Conservation (phyloP, 2,329 filamentous ascomycete genomes). For the Orbilia quercus region DNA sequence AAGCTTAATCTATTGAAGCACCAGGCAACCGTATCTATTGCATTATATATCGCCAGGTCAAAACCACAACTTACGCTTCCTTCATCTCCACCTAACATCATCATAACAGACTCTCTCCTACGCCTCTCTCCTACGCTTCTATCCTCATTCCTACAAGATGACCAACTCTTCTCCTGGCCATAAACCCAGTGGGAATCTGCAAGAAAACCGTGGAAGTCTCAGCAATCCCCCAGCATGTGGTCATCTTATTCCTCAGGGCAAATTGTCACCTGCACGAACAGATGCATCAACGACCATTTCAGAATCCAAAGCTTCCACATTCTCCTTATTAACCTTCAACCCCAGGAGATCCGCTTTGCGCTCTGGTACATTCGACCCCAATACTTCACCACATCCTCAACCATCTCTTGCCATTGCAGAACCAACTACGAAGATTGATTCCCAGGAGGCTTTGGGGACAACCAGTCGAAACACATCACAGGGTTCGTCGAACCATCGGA, state of each 20-base stretch:
- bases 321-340: constrained; percentile 23
- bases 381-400: constrained; percentile 13
- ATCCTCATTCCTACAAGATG: no score
- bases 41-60: no score
- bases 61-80: no score
- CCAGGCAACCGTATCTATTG: neutral
- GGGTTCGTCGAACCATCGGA: constrained; percentile 1
- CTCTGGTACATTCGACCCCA: constrained; percentile 6
- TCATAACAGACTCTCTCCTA: constrained; percentile 36
- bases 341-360: constrained; percentile 21
- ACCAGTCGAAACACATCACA: neutral
- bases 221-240: no score
- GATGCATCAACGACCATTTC: neutral
- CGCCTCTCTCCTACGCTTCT: no score
- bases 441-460: neutral
- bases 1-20: no score
- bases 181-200: no score
- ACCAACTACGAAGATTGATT: constrained; percentile 9
- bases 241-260: no score
- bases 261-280: constrained; percentile 40
- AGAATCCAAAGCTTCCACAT: constrained; percentile 24
- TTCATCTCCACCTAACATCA: no score
- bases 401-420: constrained; percentile 1
- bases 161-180: no score
- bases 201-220: no score